Percentiles rank a stretch among this genome's conserved stretches.
These are phyloP conservation scores for Crassisporium funariophilum DNA, from an alignment of 768 basidiomycete genomes.

Conservation along the genomic window DNA sequence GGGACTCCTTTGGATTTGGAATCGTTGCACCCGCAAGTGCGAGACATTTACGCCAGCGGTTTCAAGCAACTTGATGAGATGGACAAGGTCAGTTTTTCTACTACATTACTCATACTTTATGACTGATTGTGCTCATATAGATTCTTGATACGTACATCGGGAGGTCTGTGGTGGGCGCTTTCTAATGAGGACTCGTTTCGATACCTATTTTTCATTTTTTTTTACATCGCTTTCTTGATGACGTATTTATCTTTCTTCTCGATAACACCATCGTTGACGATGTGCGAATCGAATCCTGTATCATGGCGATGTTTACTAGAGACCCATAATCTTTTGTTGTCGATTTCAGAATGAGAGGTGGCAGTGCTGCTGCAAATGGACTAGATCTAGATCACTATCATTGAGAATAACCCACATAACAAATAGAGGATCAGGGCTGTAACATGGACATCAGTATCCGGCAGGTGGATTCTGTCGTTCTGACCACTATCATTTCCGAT, in stretches of 20 bases:
- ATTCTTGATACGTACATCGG: constrained; percentile 33
- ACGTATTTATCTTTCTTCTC: not conserved
- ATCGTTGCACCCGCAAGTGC: constrained; percentile 66
- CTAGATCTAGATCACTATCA: not conserved
- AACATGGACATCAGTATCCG: not conserved
- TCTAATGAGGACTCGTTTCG: constrained; percentile 21
- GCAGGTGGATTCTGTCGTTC: not conserved
- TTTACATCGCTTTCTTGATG: constrained; percentile 1
- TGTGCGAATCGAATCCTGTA: not conserved
- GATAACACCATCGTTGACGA: not conserved
- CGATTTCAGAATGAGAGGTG: too few relatives aligned
- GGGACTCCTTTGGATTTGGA: constrained; percentile 63
- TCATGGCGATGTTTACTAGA: not conserved
- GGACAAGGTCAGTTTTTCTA: constrained; percentile 59
- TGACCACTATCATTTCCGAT: not conserved
- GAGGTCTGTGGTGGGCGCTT: constrained; percentile 31
- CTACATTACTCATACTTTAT: not conserved
- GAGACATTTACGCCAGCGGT: constrained; percentile 69
- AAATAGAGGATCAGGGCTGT: not conserved
- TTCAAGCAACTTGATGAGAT: constrained; percentile 79
- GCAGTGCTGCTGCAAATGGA: too few relatives aligned
- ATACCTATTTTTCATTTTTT: not conserved
- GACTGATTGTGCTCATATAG: constrained; percentile 15
- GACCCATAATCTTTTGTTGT: not conserved
- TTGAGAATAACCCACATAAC: not conserved